Conservation (phyloP, 257 asterid genomes). For the Plectranthus barbatus region DNA sequence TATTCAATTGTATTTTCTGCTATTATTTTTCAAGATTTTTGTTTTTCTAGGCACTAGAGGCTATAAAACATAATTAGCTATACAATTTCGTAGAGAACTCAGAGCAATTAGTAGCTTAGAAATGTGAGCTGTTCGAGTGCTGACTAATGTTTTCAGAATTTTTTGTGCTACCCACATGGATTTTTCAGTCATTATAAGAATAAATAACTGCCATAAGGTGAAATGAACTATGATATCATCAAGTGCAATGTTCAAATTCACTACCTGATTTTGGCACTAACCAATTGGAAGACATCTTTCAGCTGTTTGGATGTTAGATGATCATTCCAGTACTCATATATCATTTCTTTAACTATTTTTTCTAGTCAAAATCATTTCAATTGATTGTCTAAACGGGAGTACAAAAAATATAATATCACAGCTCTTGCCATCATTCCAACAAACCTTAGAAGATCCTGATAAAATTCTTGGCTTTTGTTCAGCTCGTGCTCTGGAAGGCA, state of each 20-base stretch:
- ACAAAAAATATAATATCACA: neutral
- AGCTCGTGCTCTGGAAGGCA: conserved; percentile 58
- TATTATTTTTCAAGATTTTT: no score
- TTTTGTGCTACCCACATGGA: neutral
- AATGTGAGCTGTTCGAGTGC: neutral
- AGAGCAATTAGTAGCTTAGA: neutral
- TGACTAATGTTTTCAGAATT: neutral
- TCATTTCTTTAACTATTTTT: neutral
- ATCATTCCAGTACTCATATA: neutral
- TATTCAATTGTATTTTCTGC: no score
- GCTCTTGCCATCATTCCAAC: neutral
- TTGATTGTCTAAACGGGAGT: neutral
- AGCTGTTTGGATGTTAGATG: neutral
- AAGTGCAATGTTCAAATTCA: neutral
- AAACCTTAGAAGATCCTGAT: conserved; percentile 85
- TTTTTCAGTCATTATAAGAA: neutral
- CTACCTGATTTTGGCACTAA: no score
- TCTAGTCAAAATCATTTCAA: neutral
- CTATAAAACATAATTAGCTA: neutral
- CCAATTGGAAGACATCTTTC: neutral
- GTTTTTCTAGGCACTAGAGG: neutral
- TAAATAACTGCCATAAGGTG: neutral
- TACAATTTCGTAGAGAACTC: neutral
- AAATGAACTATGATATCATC: neutral
- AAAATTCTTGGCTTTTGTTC: conserved; percentile 60